Base-by-base conservation (phyloP, 371 early-diverging fungal genomes). In the Mucor lusitanicus region DNA sequence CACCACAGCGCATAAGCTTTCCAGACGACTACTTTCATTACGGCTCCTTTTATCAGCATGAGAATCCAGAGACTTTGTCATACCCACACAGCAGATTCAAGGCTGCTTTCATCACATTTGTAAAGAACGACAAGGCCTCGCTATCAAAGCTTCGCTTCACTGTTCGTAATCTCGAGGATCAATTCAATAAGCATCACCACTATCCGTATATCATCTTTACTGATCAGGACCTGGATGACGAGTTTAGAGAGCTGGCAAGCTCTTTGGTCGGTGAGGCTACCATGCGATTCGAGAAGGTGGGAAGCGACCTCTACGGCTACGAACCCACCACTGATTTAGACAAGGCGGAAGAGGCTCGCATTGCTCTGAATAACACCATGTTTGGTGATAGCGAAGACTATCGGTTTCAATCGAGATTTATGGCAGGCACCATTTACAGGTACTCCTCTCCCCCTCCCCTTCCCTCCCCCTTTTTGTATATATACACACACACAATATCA, bases 131-230 rank as follows among this genome's bases (percentile, higher is more conserved):
- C 46, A 50, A 48, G n/a, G 73, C 32, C 3, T 61, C 75, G 11
- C 61, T 83, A 28, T 65, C 70, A 11, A 74, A 71, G 21, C 56
- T 83, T 35, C 67, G 79, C 6, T 32, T 39, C 15, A 80, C 83
- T 8, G 71, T 83, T n/a, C 78, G 74, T 6, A 70, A 77, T 48
- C 33, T 80, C 11, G 78, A 80, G 61, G 79, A 80, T 63, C 62
- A 63, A 21, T 79, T 80, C 58, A 78, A 80, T 59, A 58, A 63
- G n/a, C 33, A 71, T 8, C 67, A 48, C 32, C 54, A 68, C 25
- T 83, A 83, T 53, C 83, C 83, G 23, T 80, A 79, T 64, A 74
- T 83, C 40, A 75, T 83, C 35, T 79, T 79, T 46, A 67, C 79
- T 13, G 65, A 80, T 60, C 72, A 79, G 50, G 67, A 68, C 6